phyloP scores from a whole-genome alignment of 345 rosid species.

The Excoecaria agallocha region DNA sequence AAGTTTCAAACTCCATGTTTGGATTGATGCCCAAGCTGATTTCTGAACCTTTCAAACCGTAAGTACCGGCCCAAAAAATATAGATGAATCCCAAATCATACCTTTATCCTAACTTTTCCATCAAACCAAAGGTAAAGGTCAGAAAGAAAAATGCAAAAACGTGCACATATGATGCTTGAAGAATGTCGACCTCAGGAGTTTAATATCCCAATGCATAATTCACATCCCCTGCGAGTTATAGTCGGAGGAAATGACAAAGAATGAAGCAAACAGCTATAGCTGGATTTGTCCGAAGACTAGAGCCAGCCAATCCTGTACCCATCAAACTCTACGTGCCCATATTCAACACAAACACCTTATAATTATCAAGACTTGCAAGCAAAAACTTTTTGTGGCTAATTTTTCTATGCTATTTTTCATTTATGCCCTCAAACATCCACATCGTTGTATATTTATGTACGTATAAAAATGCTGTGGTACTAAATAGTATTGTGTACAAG shows the following conservation, averaged over 20 bases:
- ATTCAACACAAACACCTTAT: neutral
- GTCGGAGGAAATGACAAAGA: neutral
- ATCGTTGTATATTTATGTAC: neutral
- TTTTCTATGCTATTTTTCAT: neutral
- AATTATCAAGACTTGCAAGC: neutral
- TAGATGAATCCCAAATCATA: no score
- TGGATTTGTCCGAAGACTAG: neutral
- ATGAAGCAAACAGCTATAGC: neutral
- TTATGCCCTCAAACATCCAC: neutral
- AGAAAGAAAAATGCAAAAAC: neutral
- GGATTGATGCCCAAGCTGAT: no score
- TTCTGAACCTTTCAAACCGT: no score
- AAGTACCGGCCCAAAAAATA: no score
- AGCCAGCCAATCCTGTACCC: conserved; percentile 18
- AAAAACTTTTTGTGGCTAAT: neutral
- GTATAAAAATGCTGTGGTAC: no score
- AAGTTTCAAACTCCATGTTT: no score
- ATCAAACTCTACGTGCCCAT: neutral
- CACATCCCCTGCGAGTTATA: neutral
- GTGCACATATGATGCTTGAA: neutral
- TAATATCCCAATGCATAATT: neutral
- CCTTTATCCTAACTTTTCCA: no score
- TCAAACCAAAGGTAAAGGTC: neutral
- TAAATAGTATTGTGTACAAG: no score
- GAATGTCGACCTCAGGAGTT: conserved; percentile 1